Evolutionary conservation across 306 rosid genomes (phyloP), one percentile per base, ranked within the genome.

Genomic region (Castanea mollissima): DNA sequence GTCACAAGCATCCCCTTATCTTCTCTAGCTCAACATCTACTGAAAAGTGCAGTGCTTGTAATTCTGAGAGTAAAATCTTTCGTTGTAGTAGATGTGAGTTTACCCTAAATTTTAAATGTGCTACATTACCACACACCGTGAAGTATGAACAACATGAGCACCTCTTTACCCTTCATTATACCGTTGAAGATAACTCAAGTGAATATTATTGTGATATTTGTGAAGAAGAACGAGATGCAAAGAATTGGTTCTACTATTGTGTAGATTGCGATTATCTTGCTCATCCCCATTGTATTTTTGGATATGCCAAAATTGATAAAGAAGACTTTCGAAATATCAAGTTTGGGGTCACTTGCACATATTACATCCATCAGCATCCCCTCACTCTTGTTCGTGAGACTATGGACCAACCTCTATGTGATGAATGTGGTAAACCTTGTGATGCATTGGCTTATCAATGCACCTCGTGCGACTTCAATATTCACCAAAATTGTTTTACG

Each of bases 71-170:
- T 12, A 3, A 1, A 2, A 27, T 25, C 27, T 27, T 25, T 0
- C 0, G 20, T 62, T 62, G 69, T 5, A 9, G 4, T 5, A 3
- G 6, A 27, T 63, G 21, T 15, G 4, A 63, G 6, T 63, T 63
- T 14, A 5, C 3, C 5, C 2, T 62, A 3, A 19, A 27, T 11
- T 62, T 62, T 0, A 0, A 2, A 15, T 14, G 69, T 16, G 18
- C n/a, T 5, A 29, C 2, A 0, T n/a, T 29, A 5, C 69, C 12
- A 0, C 11, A 1, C 0, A 27, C 5, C 0, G 0, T 6, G 15
- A 29, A 7, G 3, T 29, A 63, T 0, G 20, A 8, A 29, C 4
- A 15, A 2, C 2, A 29, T 0, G 12, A 29, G 1, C 44, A 29
- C 5, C 2, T 1, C 0, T 63, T 63, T n/a, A 15, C 4, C 0